Base-by-base conservation (phyloP, 768 basidiomycete genomes). In the Rhodotorula sphaerocarpa region DNA sequence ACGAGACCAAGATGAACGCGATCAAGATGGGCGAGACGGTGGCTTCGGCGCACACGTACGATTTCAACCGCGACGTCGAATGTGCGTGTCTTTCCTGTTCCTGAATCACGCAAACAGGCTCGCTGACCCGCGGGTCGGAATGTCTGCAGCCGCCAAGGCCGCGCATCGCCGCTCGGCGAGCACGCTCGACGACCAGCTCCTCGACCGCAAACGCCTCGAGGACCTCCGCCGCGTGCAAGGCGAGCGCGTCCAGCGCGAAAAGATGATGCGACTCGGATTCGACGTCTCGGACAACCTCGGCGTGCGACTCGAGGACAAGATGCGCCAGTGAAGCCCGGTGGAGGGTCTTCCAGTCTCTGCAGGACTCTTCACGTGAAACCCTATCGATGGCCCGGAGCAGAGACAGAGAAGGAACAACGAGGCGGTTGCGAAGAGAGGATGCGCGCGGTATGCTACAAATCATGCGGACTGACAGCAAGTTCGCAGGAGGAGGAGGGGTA, bases 21-120 rank as follows among this genome's bases (percentile, higher is more conserved):
- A 53, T 69, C 7, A 39, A 62, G 18, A 65, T 59, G 59, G 67
- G 67, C 21, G 63, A 69, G 60, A 69, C 63, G 34, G 53, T 69
- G 27, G 59, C 55, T 2, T 27, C 30, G 16, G 27, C 12, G 47
- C 55, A 59, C 39, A 12, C 34, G 10, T 67, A 67, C 61, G 66
- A 67, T 44, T 59, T 59, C 21, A 36, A 14, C 27, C 54, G 53
- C 28, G 66, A 64, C 34, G 27, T 61, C 34, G 55, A 59, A 11
- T 12, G 57, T 51, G 53, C 42, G 60, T 55, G 1, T 18, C 3
- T 12, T 27, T 7, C 7, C 50, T 52, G 50, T n/a, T n/a, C n/a
- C n/a, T n/a, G n/a, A n/a, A n/a, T n/a, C n/a, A n/a, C n/a, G n/a
- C n/a, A n/a, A n/a, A n/a, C n/a, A n/a, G n/a, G 15, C 20, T 25